Percentiles rank a stretch among this genome's conserved stretches.
Conservation (phyloP, 805 yeast species). For the Ogataea saltuana region DNA sequence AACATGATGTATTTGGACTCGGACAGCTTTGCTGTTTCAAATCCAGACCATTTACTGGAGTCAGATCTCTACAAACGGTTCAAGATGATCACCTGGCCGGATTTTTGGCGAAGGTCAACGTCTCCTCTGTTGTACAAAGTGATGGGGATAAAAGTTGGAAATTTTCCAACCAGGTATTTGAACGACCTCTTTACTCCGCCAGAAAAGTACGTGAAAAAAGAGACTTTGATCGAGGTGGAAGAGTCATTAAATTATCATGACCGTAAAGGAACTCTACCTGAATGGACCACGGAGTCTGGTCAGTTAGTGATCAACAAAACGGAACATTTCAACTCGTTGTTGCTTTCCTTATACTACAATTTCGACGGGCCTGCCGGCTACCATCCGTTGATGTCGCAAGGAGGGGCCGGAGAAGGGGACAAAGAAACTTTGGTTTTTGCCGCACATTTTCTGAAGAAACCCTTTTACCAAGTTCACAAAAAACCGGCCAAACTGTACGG, state of each 20-base stretch:
- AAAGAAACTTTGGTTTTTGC: constrained; percentile 74
- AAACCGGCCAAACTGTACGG: constrained; percentile 32
- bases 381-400: constrained; percentile 61
- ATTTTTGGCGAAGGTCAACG: constrained; percentile 71
- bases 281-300: constrained; percentile 68
- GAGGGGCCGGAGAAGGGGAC: constrained; percentile 75
- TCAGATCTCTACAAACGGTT: constrained; percentile 45
- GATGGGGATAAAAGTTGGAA: constrained; percentile 35
- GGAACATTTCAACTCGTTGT: constrained; percentile 56
- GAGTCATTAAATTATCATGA: constrained; percentile 51
- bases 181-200: constrained; percentile 28
- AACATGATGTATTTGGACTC: constrained; percentile 48
- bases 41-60: constrained; percentile 39
- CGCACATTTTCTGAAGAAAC: constrained; percentile 47
- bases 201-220: constrained; percentile 12
- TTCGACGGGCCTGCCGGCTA: constrained; percentile 60
- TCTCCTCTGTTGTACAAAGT: constrained; percentile 56
- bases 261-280: constrained; percentile 62
- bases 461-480: constrained; percentile 51
- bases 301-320: constrained; percentile 60
- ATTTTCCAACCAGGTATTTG: constrained; percentile 20
- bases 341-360: constrained; percentile 67
- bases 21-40: constrained; percentile 45
- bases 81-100: constrained; percentile 74
- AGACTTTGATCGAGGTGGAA: constrained; percentile 23